Evolutionary conservation across 2,329 filamentous ascomycete genomes (phyloP), one percentile per base, ranked within the genome.

Genomic region (Cercospora nicotianae): DNA sequence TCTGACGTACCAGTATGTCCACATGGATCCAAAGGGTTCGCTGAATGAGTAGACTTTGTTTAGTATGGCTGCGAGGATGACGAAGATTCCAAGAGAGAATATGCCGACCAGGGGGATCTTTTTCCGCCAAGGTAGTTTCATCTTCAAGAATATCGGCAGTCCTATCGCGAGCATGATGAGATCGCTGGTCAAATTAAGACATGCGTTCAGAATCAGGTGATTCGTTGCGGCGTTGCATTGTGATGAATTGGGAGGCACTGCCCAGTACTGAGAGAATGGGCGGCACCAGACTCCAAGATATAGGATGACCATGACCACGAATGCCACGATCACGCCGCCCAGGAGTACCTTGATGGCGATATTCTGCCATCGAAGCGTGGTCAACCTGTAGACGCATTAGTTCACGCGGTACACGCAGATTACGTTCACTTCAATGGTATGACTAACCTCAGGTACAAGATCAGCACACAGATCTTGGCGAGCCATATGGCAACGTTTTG

Each of bases 31-130:
- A 74, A 87, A 88, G 0, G 85, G 85, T 20, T 86, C 77, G 16
- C 79, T 83, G 68, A 89, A 88, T 55, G 85, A 87, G 77, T 87
- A 88, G 73, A 87, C 86, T 68, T 88, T 87, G 78, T 88, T 89
- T 16, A 89, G 78, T 5, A 85, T 82, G 10, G 87, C 85, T 18
- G 85, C 84, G 13, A 89, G 77, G 61, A 89, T 86, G 72, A 84
- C 78, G 68, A 87, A 85, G 3, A 84, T 73, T 1, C 87, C 87
- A 2, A 89, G 79, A 2, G 83, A 80, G 75, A 90, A 89, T 31
- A 89, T 82, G 31, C 79, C 80, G 57, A 85, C 81, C 0, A 89
- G 78, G 0, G 86, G 81, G 0, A 84, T 60, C 73, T 89, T 89
- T 65, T 85, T 82, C 67, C 65, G 57, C 71, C 73, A 76, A 0